phyloP scores from a whole-genome alignment of 495 filamentous ascomycete genomes.

The Glarea lozoyensis region DNA sequence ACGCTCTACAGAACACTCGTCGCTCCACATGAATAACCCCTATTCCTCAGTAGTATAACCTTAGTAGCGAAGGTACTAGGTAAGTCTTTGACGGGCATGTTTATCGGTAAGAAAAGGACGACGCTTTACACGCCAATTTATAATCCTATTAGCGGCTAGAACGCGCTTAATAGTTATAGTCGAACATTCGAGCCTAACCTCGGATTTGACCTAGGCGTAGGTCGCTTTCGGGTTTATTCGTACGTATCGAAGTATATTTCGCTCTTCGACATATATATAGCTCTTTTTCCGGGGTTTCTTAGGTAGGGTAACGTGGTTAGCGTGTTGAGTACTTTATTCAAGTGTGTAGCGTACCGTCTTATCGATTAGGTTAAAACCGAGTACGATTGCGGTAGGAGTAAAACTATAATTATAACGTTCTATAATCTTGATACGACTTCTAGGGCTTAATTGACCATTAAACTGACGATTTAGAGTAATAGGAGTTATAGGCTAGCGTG shows the following conservation, averaged over 20 bases:
- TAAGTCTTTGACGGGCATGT: constrained; percentile 8
- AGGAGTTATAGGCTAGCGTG: too few species aligned
- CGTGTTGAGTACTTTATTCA: too few species aligned
- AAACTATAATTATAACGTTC: too few species aligned
- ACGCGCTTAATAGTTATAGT: constrained; percentile 3
- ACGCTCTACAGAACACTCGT: constrained; percentile 19
- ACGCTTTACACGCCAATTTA: constrained; percentile 5
- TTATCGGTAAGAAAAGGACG: constrained; percentile 7
- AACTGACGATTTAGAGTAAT: too few species aligned
- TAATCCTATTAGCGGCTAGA: not conserved
- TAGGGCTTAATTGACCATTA: too few species aligned
- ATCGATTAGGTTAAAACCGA: too few species aligned
- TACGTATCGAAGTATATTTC: not conserved
- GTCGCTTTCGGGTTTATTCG: not conserved
- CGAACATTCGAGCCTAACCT: not conserved
- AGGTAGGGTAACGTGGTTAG: too few species aligned
- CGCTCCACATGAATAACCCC: constrained; percentile 17
- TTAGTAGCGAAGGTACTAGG: constrained; percentile 4
- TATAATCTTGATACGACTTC: too few species aligned
- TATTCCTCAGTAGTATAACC: constrained; percentile 5
- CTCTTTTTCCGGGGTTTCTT: too few species aligned
- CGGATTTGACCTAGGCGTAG: not conserved
- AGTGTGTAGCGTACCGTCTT: too few species aligned
- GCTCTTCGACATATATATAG: not conserved
- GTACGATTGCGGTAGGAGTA: too few species aligned